A percentile compares a stretch with the other conserved stretches of the same genome.
Evolutionary conservation across 352 stramenopile species (phyloP).

Genomic region (Globisporangium middletonii): DNA sequence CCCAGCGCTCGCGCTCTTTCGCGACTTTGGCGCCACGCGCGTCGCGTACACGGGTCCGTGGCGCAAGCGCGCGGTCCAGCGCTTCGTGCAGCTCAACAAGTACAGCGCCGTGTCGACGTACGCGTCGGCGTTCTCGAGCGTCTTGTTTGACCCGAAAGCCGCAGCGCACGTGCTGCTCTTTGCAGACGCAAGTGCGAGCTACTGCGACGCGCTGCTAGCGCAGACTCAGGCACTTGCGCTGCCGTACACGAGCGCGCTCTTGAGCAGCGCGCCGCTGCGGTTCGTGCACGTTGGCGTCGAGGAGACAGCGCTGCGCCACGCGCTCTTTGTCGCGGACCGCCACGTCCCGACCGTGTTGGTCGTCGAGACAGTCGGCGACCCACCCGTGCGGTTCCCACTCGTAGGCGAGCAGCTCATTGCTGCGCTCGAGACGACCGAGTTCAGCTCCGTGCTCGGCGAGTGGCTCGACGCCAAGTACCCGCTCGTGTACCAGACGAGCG

Average conservation of each 20-base stretch:
- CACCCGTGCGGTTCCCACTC: slow-evolving; percentile 12
- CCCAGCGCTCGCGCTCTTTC: slow-evolving; percentile 24
- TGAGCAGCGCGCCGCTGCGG: slow-evolving; percentile 12
- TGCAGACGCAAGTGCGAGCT: slow-evolving; percentile 12
- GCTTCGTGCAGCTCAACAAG: slow-evolving; percentile 27
- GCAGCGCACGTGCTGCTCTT: slow-evolving; percentile 34
- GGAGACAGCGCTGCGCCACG: slow-evolving; percentile 19
- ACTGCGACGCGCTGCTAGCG: slow-evolving; percentile 13
- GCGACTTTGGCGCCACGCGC: slow-evolving; percentile 21
- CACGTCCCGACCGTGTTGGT: slow-evolving; percentile 24
- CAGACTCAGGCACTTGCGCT: slow-evolving; percentile 13
- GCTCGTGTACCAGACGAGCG: slow-evolving; percentile 1
- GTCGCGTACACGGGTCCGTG: slow-evolving; percentile 16
- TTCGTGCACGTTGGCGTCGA: slow-evolving; percentile 26
- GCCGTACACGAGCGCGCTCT: slow-evolving; percentile 6
- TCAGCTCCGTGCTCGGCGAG: slow-evolving; percentile 1
- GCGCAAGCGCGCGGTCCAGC: slow-evolving; percentile 17
- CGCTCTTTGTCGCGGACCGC: slow-evolving; percentile 19
- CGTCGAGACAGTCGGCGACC: slow-evolving; percentile 14
- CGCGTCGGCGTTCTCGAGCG: slow-evolving; percentile 10
- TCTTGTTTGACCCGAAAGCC: slow-evolving; percentile 23
- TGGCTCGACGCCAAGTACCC: slow-evolving; percentile 7
- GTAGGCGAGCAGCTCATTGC: slow-evolving; percentile 8
- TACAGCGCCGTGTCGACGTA: slow-evolving; percentile 31
- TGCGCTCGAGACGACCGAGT: slow-evolving; percentile 4